Base-by-base conservation (phyloP, 129 eudicot genomes). In the Chrysanthemum seticuspe region DNA sequence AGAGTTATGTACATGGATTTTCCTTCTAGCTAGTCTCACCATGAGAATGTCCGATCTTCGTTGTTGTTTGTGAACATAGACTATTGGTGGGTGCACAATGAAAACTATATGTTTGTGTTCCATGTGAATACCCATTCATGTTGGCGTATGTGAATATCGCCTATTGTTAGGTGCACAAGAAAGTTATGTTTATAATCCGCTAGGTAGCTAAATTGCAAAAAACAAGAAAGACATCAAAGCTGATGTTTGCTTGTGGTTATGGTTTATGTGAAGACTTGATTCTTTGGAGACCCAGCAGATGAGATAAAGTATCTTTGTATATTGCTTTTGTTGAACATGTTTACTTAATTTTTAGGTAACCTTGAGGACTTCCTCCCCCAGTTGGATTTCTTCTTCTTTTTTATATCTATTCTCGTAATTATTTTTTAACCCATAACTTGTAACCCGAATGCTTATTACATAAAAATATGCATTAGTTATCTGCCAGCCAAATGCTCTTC, bases 271-370 rank as follows among this genome's bases (percentile, higher is more conserved):
- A 63, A 62, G 65, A 23, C 16, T 70, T 71, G 60, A 53, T 60
- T 40, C 13, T 70, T 78, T 53, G 69, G 66, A 62, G 15, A 52
- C 34, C 34, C 47, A 34, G 3, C 54, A 31, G 36, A 9, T 62
- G 6, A 51, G 27, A 74, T 31, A 53, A 16, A 50, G 52, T 49
- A 73, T 73, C 71, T 70, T 70, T 77, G 57, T 31, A 60, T 15
- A 8, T 68, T 76, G 56, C 70, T 53, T 77, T 70, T 61, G 54
- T 69, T 70, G 57, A 76, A 60, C 62, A 54, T 71, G 50, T 71
- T 78, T 71, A 78, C 82, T 78, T 78, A 6, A 54, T 78, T 36
- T 36, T 64, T 65, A 29, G 78, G 82, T 55, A 78, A 78, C 82
- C 45, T 47, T 54, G 27, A 36, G 56, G 31, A 36, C 18, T 36